Evolutionary conservation across 139 green algal species (phyloP), one percentile per base, ranked within the genome.

Genomic region (Haematococcus sp.): DNA sequence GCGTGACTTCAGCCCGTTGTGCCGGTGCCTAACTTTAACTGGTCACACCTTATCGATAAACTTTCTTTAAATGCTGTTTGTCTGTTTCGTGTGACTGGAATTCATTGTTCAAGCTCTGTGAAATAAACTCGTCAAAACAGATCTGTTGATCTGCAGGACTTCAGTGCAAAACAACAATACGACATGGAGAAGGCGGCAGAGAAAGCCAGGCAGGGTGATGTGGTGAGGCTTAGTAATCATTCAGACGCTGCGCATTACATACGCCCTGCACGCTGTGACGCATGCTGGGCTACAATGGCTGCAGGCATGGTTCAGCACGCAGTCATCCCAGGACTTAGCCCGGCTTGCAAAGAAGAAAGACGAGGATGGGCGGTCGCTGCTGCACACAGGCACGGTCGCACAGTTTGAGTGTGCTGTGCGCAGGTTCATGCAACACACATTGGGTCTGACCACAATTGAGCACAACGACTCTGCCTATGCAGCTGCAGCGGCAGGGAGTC

Each of bases 331-430:
- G 27, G 22, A 49, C 49, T 15, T 31, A 16, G 27, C 40, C n/a
- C 9, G 31, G 33, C 13, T 34, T 25, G 64, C 64, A 19, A 19
- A 20, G 34, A 74, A 46, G n/a, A 66, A 32, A 35, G 89, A 94
- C 33, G 89, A 93, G 22, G 89, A 94, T 55, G 79, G 81, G 9
- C 82, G 89, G 56, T 81, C 79, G 2, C 63, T 94, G 46, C 78
- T 94, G 43, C 89, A 94, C 68, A 79, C 79, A 43, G 82, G 54
- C 17, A 5, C 4, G n/a, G 4, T 28, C 4, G 54, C 86, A 44
- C 11, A 11, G 40, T 11, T 49, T 7, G 7, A 19, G 40, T 49
- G 40, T 11, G 74, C 64, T 2, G 73, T 73, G 25, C 73, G 27
- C 46, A 35, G 58, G 9, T 34, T 40, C n/a, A 40, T 28, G 58